Base-by-base conservation (phyloP, 1,284 basidiomycete genomes). In the Ceratobasidium sp. region DNA sequence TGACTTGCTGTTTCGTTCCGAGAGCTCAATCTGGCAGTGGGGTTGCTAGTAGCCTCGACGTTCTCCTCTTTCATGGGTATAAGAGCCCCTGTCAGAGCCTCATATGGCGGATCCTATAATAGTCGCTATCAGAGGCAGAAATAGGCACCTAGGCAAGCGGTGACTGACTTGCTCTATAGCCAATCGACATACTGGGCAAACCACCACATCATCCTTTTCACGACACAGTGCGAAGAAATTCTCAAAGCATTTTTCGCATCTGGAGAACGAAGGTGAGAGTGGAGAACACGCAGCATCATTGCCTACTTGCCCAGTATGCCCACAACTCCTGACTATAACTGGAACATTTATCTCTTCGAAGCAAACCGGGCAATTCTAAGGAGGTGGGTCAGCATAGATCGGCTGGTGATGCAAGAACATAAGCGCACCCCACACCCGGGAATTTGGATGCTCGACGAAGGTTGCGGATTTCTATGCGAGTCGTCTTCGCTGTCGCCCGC, bases 221-320 rank as follows among this genome's bases (percentile, higher is more conserved):
- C 86, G 82, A 72, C 87, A 87, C 22, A 82, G 81, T 31, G 85
- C 82, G 29, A 94, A 79, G 74, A 88, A 89, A 12, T 86, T 84
- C 7, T 91, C 77, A 17, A 94, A 87, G 75, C 94, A 96, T 71
- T 90, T 88, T 75, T 92, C 93, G 78, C 94, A 96, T 71, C 91
- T 92, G 69, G 2, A 38, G 15, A 25, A 31, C 13, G 64, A 22
- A 49, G 32, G 31, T 22, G 34, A 64, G 25, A 25, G 43, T 43
- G 29, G 45, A 2, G 67, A 31, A 27, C 13, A 25, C 29, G 17
- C n/a, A n/a, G n/a, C n/a, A 38, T 32, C 49, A 20, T 47, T 47
- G 67, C 71, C 82, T 69, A 73, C 81, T 77, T 76, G 93, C 92
- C 86, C 90, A 77, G 86, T 85, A 79, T 92, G 92, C 79, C 89